Evolutionary conservation across 331 rosid genomes (phyloP).

Genomic region (Quercus tomentella): DNA sequence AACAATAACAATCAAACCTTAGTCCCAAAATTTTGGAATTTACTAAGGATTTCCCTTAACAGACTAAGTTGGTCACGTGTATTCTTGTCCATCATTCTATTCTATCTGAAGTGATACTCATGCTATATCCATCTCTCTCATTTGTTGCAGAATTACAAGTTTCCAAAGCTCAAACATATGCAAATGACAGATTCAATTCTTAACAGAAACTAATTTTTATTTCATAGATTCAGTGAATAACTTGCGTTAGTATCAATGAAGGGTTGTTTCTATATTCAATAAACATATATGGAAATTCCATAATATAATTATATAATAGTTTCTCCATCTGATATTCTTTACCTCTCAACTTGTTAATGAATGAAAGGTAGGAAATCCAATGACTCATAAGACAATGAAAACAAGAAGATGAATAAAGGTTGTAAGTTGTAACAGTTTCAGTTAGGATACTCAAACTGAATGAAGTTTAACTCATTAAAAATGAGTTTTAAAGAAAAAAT

Average conservation of each 20-base stretch:
- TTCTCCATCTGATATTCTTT: neutral
- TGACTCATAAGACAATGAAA: neutral
- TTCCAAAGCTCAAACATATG: neutral
- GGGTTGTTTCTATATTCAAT: neutral
- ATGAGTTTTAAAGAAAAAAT: neutral
- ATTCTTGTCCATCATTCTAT: no score
- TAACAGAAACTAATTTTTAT: neutral
- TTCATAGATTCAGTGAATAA: neutral
- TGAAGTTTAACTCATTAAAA: neutral
- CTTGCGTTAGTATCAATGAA: neutral
- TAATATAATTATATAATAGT: neutral
- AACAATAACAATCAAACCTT: neutral
- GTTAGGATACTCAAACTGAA: neutral
- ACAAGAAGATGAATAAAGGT: neutral
- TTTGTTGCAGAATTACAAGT: neutral
- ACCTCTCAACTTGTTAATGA: neutral
- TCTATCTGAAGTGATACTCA: no score
- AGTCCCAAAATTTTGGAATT: no score
- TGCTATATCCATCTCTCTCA: neutral
- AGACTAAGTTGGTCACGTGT: no score
- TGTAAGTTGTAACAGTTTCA: neutral
- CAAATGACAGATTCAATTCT: neutral
- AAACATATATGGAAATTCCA: neutral
- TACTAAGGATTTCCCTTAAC: no score
- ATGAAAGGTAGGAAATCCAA: neutral